These are phyloP conservation scores for Graphilbum sp. DNA, from an alignment of 2,329 filamentous ascomycete species.

Conservation along the genomic window DNA sequence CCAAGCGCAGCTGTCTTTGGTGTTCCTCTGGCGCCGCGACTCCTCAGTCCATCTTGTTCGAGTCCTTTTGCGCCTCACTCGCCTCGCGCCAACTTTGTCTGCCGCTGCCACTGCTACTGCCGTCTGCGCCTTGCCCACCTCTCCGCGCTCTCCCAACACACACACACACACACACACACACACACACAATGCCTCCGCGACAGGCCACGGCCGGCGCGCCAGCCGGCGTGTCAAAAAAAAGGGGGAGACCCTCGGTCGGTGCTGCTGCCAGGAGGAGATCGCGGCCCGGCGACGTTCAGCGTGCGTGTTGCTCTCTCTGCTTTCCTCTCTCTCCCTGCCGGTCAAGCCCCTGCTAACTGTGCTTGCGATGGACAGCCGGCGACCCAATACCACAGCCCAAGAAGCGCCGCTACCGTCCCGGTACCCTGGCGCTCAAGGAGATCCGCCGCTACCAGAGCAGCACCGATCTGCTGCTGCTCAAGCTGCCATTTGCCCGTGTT, in stretches of 20 bases:
- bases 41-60: no score
- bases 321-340: background rate
- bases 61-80: no score
- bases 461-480: slow-evolving; percentile 71
- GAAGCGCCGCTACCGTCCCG: slow-evolving; percentile 53
- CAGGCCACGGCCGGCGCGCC: slow-evolving; percentile 2
- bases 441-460: slow-evolving; percentile 82
- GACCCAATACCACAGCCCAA: slow-evolving; percentile 50
- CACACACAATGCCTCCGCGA: slow-evolving; percentile 5
- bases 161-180: no score
- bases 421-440: slow-evolving; percentile 78
- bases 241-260: slow-evolving; percentile 1
- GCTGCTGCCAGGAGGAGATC: slow-evolving; percentile 11
- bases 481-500: slow-evolving; percentile 65
- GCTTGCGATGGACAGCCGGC: slow-evolving; percentile 36
- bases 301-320: slow-evolving; percentile 13
- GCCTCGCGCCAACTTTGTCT: no score
- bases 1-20: no score
- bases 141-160: background rate
- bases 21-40: no score
- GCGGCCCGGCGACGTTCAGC: slow-evolving; percentile 24
- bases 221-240: background rate
- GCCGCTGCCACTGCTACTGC: background rate
- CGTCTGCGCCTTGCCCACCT: background rate
- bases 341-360: background rate